Base-by-base conservation (phyloP, 805 yeast species). In the Saturnispora quitensis region DNA sequence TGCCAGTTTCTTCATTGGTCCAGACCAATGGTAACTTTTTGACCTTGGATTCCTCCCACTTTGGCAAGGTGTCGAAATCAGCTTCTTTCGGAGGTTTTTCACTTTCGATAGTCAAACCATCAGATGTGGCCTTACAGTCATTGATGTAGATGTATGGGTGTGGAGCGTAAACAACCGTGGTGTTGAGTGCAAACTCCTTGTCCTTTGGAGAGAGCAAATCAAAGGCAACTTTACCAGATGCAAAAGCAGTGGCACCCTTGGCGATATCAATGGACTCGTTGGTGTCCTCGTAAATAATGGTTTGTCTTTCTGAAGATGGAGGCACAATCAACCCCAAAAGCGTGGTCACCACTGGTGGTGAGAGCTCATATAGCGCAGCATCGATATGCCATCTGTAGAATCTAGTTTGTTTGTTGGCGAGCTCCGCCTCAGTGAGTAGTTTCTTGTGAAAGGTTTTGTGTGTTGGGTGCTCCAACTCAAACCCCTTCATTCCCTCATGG, bases 311-410 rank as follows among this genome's bases (percentile, higher is more conserved):
- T n/a, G 74, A 69, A 18, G 77, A 70, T 20, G 84, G 79, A 6
- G 96, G 96, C 15, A 86, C 91, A 61, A 82, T 77, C 55, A 89
- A 80, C 3, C 96, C 96, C 49, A 89, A 73, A 55, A 89, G 74
- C 2, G 96, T 88, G 13, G 96, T 89, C 36, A 84, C 86, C 58
- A 84, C 78, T 31, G 96, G 96, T 28, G 96, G 96, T 15, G 90
- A 80, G 59, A 88, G 75, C 36, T 80, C 95, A 62, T 89, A 89
- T 40, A 89, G 74, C 4, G 96, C 96, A 36, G 93, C 83, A 68
- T 89, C 96, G 57, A 89, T 87, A 69, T 89, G 96, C 96, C 96
- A 89, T 69, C 96, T 78, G 76, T 88, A 89, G 66, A 82, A 89
- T 60, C 95, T 76, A 2, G 96, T 89, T 66, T 78, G 77, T 48